A percentile compares a stretch with the other conserved stretches of the same genome.
These are phyloP conservation scores for Chaetomiaceae sp. DNA, from an alignment of 2,329 filamentous ascomycete species.

Conservation along the genomic window DNA sequence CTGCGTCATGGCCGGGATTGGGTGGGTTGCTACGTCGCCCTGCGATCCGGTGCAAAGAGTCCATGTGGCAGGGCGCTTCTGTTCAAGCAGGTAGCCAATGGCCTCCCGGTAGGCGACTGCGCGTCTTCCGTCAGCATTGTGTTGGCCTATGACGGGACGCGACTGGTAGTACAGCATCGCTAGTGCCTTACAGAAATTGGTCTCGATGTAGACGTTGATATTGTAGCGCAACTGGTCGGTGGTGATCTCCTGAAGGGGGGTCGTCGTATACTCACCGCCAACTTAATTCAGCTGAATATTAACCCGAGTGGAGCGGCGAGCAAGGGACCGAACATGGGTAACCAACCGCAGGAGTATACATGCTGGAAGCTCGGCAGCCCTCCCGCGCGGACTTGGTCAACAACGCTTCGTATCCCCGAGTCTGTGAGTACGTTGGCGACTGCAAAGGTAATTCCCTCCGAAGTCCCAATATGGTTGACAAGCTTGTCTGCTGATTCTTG, in stretches of 20 bases:
- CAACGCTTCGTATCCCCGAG: slow-evolving; percentile 28
- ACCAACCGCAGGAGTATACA: slow-evolving; percentile 28
- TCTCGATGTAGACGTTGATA: slow-evolving; percentile 24
- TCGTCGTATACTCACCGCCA: slow-evolving; percentile 24
- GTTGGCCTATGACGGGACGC: background rate
- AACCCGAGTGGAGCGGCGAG: no score
- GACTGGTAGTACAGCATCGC: background rate
- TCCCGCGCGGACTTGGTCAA: slow-evolving; percentile 31
- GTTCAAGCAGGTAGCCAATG: slow-evolving; percentile 29
- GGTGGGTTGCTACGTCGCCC: slow-evolving; percentile 23
- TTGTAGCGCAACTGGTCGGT: slow-evolving; percentile 20
- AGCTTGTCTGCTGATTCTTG: slow-evolving; percentile 31
- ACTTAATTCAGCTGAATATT: slow-evolving; percentile 16
- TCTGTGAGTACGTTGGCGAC: slow-evolving; percentile 31
- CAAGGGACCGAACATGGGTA: slow-evolving; percentile 14
- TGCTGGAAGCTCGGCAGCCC: slow-evolving; percentile 35
- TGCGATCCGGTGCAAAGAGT: slow-evolving; percentile 30
- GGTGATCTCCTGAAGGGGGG: slow-evolving; percentile 17
- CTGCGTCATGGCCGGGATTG: slow-evolving; percentile 29
- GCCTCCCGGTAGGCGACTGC: slow-evolving; percentile 29
- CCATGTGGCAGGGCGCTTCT: slow-evolving; percentile 26
- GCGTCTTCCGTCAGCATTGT: background rate
- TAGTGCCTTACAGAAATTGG: slow-evolving; percentile 27
- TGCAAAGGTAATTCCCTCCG: slow-evolving; percentile 27
- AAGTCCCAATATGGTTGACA: slow-evolving; percentile 25